phyloP scores from a whole-genome alignment of 1,284 basidiomycete genomes.

The Neolentinus lepideus region DNA sequence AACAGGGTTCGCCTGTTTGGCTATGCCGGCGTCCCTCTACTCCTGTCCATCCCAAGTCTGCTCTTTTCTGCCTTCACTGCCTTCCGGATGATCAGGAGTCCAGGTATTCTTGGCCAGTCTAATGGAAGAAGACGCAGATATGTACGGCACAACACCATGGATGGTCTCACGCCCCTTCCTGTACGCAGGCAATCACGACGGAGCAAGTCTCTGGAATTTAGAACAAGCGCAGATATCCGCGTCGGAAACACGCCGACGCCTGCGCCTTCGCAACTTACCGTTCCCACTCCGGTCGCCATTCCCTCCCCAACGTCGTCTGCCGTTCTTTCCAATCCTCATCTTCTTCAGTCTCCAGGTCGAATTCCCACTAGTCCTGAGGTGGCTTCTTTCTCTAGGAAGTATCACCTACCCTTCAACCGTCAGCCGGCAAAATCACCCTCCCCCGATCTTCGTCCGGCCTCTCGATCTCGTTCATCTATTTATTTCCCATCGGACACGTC shows the following conservation, averaged over 20 bases:
- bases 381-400: conserved; percentile 6
- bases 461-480: not conserved
- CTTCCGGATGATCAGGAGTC: conserved; percentile 24
- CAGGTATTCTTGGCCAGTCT: conserved; percentile 7
- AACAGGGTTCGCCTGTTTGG: conserved; percentile 53
- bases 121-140: not conserved
- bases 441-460: not conserved
- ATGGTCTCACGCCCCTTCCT: conserved; percentile 15
- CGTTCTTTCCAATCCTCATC: conserved; percentile 12
- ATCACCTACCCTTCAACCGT: conserved; percentile 19
- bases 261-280: conserved; percentile 2
- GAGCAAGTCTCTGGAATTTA: not conserved
- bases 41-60: conserved; percentile 45
- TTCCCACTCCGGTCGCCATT: conserved; percentile 9
- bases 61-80: conserved; percentile 38
- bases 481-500: conserved; percentile 11
- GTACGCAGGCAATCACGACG: conserved; percentile 7
- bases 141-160: not conserved
- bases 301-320: conserved; percentile 15
- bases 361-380: conserved; percentile 9
- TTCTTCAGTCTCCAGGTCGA: conserved; percentile 10
- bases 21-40: conserved; percentile 48
- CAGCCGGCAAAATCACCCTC: conserved; percentile 3
- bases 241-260: conserved; percentile 4
- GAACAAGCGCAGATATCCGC: conserved; percentile 7